A percentile compares a stretch with the other conserved stretches of the same genome.
phyloP scores from a whole-genome alignment of 2,329 filamentous ascomycete genomes.

The Fusarium robinianum region DNA sequence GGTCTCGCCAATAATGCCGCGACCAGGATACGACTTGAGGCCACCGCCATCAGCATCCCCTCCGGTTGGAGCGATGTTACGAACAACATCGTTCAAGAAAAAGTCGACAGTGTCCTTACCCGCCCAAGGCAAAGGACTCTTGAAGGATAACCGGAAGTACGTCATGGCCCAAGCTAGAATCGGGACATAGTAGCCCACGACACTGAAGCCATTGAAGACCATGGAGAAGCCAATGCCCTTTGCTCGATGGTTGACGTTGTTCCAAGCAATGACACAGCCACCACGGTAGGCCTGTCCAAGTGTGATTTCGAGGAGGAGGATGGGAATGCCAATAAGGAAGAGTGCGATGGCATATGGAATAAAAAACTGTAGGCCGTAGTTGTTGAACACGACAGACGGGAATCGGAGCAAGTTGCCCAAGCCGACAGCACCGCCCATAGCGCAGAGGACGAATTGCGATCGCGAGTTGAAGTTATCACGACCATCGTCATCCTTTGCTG shows the following conservation, averaged over 20 bases:
- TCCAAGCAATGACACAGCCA: slow-evolving; percentile 54
- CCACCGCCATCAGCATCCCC: slow-evolving; percentile 15
- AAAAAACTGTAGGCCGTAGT: slow-evolving; percentile 61
- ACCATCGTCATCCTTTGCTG: slow-evolving; percentile 32
- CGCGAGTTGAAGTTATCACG: slow-evolving; percentile 37
- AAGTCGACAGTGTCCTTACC: slow-evolving; percentile 50
- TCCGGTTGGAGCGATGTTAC: slow-evolving; percentile 14
- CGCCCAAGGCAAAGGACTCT: slow-evolving; percentile 56
- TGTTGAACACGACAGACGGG: slow-evolving; percentile 60
- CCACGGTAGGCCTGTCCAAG: slow-evolving; percentile 67
- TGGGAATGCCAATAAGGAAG: slow-evolving; percentile 56
- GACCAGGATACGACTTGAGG: slow-evolving; percentile 44
- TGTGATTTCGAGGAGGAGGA: slow-evolving; percentile 60
- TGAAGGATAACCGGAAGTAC: slow-evolving; percentile 59
- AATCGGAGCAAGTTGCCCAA: slow-evolving; percentile 60
- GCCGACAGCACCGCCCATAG: slow-evolving; percentile 55
- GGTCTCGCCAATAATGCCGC: slow-evolving; percentile 54
- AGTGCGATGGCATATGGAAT: slow-evolving; percentile 58
- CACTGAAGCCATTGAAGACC: slow-evolving; percentile 54
- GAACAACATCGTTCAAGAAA: slow-evolving; percentile 49
- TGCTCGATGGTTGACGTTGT: slow-evolving; percentile 52
- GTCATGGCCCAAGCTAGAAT: slow-evolving; percentile 60
- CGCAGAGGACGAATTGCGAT: slow-evolving; percentile 35
- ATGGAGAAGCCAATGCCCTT: slow-evolving; percentile 57
- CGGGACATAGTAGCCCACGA: slow-evolving; percentile 58